Percentiles rank a stretch among this genome's conserved stretches.
Conservation (phyloP, 306 rosid genomes). For the Potentilla sterilis region DNA sequence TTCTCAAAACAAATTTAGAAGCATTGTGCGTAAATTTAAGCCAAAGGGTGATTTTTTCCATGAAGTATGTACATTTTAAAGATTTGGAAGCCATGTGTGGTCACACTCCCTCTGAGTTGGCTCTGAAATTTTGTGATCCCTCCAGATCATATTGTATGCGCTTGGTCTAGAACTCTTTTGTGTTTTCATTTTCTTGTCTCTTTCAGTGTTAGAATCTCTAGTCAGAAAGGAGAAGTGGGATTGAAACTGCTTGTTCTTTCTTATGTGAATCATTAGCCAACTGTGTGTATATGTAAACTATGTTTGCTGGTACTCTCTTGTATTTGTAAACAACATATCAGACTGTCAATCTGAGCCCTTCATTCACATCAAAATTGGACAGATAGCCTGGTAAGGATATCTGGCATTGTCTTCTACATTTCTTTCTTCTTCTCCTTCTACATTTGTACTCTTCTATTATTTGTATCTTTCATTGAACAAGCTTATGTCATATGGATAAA, state of each 20-base stretch:
- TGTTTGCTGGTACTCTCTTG: not conserved
- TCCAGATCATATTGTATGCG: not conserved
- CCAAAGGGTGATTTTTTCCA: not conserved
- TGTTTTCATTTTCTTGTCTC: not conserved
- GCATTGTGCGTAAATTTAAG: not conserved
- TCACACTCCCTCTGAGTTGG: not conserved
- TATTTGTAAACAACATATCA: not conserved
- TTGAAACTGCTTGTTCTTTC: not conserved
- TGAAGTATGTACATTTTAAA: no score
- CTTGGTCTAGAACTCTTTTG: not conserved
- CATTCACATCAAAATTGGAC: not conserved
- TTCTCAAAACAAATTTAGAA: no score
- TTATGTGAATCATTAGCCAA: not conserved
- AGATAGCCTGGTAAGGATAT: not conserved
- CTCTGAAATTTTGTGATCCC: not conserved
- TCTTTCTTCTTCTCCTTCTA: not conserved
- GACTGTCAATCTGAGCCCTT: not conserved
- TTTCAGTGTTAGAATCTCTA: not conserved
- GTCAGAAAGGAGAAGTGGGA: not conserved
- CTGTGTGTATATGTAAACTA: not conserved
- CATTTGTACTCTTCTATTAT: not conserved
- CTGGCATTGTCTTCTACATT: not conserved
- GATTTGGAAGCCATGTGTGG: not conserved
- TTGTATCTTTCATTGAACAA: not conserved
- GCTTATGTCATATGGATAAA: not conserved